Conservation (phyloP, 768 basidiomycete genomes). For the Trametes cingulata region DNA sequence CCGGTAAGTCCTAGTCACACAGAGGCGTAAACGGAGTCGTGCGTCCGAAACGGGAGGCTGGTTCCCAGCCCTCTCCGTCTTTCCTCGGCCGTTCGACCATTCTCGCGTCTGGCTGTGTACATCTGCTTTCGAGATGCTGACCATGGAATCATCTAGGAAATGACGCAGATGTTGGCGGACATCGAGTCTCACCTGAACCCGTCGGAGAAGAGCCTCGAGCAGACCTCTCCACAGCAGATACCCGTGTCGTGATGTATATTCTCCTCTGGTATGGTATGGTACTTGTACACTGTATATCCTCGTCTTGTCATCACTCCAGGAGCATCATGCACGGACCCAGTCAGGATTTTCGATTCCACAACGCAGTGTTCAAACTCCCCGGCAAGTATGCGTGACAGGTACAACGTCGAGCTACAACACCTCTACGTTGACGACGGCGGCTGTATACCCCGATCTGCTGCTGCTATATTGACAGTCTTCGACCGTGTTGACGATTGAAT, state of each 20-base stretch:
- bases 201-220: constrained; percentile 6
- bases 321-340: neutral
- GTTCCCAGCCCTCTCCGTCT: neutral
- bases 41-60: neutral
- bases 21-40: neutral
- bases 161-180: constrained; percentile 23
- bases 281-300: constrained; percentile 21
- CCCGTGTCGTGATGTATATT: constrained; percentile 22
- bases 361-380: no score
- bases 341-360: no score
- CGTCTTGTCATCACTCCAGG: neutral
- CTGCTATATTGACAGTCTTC: no score
- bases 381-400: no score
- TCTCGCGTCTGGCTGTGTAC: no score
- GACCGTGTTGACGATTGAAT: no score
- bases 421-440: no score
- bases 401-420: no score
- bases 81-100: no score
- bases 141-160: constrained; percentile 24
- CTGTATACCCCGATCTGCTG: no score
- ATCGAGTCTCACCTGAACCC: constrained; percentile 16
- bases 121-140: no score
- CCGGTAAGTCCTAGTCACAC: constrained; percentile 36
- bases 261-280: constrained; percentile 14
- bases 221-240: constrained; percentile 17